These are phyloP conservation scores for Hibiscus syriacus DNA, from an alignment of 345 rosid species.

Conservation along the genomic window DNA sequence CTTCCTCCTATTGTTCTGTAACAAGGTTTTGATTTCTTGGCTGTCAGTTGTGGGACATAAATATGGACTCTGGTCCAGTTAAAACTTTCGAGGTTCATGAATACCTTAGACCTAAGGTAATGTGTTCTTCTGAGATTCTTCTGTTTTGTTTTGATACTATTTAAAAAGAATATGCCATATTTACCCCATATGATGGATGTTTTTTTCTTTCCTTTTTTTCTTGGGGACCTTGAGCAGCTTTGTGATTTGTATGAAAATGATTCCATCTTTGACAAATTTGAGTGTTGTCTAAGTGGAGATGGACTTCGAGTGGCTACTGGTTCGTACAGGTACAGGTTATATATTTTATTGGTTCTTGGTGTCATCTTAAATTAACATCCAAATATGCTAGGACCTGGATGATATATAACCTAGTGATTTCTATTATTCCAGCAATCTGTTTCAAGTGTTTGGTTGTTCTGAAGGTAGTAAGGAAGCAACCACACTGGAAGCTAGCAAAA, in stretches of 20 bases:
- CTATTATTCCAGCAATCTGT: constrained; percentile 46
- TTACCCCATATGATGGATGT: neutral
- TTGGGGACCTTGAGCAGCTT: constrained; percentile 31
- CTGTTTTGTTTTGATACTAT: neutral
- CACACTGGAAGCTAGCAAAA: constrained; percentile 89
- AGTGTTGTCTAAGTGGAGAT: constrained; percentile 93
- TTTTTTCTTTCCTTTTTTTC: neutral
- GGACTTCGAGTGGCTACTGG: constrained; percentile 64
- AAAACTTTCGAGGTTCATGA: constrained; percentile 79
- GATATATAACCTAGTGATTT: constrained; percentile 1
- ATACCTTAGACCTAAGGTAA: constrained; percentile 48
- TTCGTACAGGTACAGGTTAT: constrained; percentile 50
- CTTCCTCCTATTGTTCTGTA: neutral
- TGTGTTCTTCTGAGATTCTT: constrained; percentile 6
- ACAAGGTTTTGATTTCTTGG: constrained; percentile 15
- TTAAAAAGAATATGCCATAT: constrained; percentile 1
- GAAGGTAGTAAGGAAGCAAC: constrained; percentile 45
- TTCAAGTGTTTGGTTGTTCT: constrained; percentile 62
- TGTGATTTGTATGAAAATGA: constrained; percentile 43
- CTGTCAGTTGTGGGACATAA: constrained; percentile 62
- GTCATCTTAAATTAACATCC: neutral
- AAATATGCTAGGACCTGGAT: neutral
- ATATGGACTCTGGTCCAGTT: constrained; percentile 49
- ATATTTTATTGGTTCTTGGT: constrained; percentile 5
- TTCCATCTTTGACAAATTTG: constrained; percentile 86